Evolutionary conservation across 1,284 basidiomycete species (phyloP).

Genomic region (Malassezia slooffiae): DNA sequence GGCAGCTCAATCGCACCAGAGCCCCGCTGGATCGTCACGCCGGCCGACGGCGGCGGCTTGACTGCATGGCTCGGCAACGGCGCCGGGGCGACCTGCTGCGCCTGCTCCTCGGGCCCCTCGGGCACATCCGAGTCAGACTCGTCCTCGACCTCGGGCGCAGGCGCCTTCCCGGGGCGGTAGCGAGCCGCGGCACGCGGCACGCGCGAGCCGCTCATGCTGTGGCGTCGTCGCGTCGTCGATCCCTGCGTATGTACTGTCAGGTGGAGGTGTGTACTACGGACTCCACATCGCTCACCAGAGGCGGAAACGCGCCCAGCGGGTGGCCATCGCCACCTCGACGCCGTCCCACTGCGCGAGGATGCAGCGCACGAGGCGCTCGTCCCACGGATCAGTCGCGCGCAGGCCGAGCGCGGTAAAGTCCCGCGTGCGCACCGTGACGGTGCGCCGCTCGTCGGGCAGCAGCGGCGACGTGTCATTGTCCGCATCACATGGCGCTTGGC

Average conservation of each 20-base stretch:
- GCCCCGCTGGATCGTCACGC: constrained; percentile 7
- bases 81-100: not conserved
- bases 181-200: constrained; percentile 33
- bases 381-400: not conserved
- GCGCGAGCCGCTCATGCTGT: too few relatives aligned
- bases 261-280: too few relatives aligned
- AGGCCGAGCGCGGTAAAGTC: constrained; percentile 2
- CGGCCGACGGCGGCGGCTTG: constrained; percentile 17
- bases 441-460: not conserved
- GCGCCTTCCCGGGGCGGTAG: constrained; percentile 43
- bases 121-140: constrained; percentile 11
- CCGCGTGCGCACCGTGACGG: not conserved
- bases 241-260: too few relatives aligned
- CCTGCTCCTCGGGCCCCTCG: not conserved
- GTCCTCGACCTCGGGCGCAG: constrained; percentile 5
- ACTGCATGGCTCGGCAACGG: constrained; percentile 11
- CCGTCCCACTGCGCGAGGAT: constrained; percentile 3
- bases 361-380: not conserved
- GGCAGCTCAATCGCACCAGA: constrained; percentile 2
- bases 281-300: too few relatives aligned
- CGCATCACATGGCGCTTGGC: not conserved
- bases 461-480: not conserved
- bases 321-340: too few relatives aligned
- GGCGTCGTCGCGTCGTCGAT: too few relatives aligned
- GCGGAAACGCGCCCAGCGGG: too few relatives aligned